Base-by-base conservation (phyloP, 2,329 filamentous ascomycete genomes). In the Microsporum audouinii region DNA sequence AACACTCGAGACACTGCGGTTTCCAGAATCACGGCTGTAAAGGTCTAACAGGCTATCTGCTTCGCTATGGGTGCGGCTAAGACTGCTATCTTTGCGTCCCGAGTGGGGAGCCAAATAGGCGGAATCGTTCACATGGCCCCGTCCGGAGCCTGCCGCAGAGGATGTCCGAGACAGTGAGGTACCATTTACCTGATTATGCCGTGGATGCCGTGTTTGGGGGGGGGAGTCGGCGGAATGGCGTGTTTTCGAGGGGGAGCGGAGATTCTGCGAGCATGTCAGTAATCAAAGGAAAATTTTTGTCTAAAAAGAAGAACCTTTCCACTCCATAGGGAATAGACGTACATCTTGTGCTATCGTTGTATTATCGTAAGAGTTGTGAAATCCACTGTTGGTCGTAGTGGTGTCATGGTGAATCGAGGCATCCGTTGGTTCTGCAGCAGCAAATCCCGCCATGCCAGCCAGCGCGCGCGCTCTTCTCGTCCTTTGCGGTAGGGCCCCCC, bases 361-460 rank as follows among this genome's bases (percentile, higher is more conserved):
- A 41, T 39, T 14, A 23, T 57, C 55, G 38, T 39, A 57, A 27
- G 55, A 39, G 31, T 27, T 38, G 34, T 57, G 55, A 38, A 27
- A 7, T n/a, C 33, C 34, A 27, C 36, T 57, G 38, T 23, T 27
- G 55, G 34, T 23, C 12, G 55, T 29, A 33, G 8, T 39, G 27
- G 33, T 3, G 34, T 57, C 34, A 41, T 57, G 55, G n/a, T 41
- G 38, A 57, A 41, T 57, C 33, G 55, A 68, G 66, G 71, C 68
- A 71, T 76, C 73, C 66, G 71, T 65, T 56, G 73, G 70, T 67
- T 71, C 73, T 43, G 72, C 66, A 60, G 69, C 72, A 62, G 74
- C 73, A 62, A 73, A 69, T 61, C 73, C 74, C 70, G 73, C 73
- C 74, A 76, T 76, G 67, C 70, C 64, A 66, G 63, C 65, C 55